Evolutionary conservation across 2,329 filamentous ascomycete genomes (phyloP).

Genomic region (Emmonsiellopsis sp.): DNA sequence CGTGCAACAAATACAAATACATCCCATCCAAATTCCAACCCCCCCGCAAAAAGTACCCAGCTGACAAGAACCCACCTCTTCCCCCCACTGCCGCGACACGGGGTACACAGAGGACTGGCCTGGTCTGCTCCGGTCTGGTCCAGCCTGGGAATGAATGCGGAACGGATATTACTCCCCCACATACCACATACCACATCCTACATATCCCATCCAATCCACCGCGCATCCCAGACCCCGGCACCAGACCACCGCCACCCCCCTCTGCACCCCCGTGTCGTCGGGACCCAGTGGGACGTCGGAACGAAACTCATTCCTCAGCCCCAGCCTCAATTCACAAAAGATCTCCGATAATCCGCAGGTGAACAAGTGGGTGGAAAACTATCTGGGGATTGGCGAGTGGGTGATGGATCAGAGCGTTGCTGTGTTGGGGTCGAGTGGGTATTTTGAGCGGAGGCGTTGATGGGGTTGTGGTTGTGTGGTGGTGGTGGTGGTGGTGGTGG

Average conservation of each 20-base stretch:
- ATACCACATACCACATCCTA: no score
- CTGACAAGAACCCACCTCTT: neutral
- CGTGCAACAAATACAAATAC: neutral
- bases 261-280: neutral
- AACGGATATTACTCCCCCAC: no score
- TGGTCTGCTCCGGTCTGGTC: no score
- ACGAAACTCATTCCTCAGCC: constrained; percentile 24
- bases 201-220: no score
- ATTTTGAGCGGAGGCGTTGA: constrained; percentile 65
- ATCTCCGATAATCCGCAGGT: constrained; percentile 76
- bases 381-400: constrained; percentile 91
- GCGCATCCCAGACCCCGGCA: neutral
- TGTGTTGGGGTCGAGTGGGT: constrained; percentile 76
- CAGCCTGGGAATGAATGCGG: no score
- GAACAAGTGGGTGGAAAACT: constrained; percentile 83
- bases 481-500: no score
- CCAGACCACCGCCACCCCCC: neutral
- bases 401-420: constrained; percentile 97
- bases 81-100: constrained; percentile 1
- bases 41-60: neutral
- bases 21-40: neutral
- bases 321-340: constrained; percentile 80
- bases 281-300: constrained; percentile 10
- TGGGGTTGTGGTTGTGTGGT: neutral
- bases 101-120: neutral